phyloP scores from a whole-genome alignment of 371 early-diverging fungal genomes.

The Nematocida major region DNA sequence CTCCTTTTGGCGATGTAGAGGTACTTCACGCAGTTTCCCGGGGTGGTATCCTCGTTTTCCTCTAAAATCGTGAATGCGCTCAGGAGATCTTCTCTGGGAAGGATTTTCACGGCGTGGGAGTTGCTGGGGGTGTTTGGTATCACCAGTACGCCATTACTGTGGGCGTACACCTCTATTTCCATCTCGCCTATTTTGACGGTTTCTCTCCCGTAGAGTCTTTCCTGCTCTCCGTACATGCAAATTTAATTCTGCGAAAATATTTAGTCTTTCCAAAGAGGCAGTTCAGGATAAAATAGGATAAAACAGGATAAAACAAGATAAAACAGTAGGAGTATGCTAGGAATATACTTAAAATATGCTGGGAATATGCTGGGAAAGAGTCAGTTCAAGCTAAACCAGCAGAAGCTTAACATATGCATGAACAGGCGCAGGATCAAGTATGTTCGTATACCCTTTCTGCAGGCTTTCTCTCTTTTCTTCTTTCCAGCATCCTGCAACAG shows the following conservation, averaged over 20 bases:
- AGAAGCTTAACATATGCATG: too few relatives aligned
- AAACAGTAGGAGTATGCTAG: too few relatives aligned
- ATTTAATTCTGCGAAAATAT: conserved; percentile 10
- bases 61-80: conserved; percentile 25
- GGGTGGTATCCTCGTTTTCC: background rate
- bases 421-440: too few relatives aligned
- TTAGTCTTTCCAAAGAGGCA: too few relatives aligned
- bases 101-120: background rate
- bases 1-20: conserved; percentile 13
- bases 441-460: too few relatives aligned
- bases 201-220: conserved; percentile 9
- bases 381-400: too few relatives aligned
- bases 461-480: too few relatives aligned
- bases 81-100: background rate
- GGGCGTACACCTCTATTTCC: background rate
- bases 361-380: too few relatives aligned
- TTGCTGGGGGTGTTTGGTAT: conserved; percentile 4
- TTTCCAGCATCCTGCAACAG: too few relatives aligned
- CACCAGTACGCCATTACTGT: conserved; percentile 25
- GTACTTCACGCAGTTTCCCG: background rate
- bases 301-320: too few relatives aligned
- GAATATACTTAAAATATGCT: too few relatives aligned
- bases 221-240: background rate
- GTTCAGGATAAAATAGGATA: too few relatives aligned
- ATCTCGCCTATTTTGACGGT: background rate